phyloP scores from a whole-genome alignment of 169 alveolate species.

The Perkinsus chesapeaki region DNA sequence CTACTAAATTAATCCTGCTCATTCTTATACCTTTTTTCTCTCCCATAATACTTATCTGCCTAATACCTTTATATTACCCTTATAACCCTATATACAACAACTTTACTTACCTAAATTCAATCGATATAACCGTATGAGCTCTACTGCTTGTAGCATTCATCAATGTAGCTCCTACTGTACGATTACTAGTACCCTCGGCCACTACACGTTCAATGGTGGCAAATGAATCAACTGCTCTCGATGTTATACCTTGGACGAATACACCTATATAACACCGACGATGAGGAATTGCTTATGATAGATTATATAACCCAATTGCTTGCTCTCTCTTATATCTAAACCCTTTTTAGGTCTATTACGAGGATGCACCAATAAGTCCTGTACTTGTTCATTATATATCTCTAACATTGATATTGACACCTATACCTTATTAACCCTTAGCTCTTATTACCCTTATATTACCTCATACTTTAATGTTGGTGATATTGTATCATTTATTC shows the following conservation, averaged over 20 bases:
- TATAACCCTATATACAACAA: background rate
- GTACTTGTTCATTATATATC: constrained; percentile 83
- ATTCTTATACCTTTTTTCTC: background rate
- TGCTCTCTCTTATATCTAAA: constrained; percentile 67
- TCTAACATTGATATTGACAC: constrained; percentile 62
- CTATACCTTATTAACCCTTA: background rate
- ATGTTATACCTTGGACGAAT: constrained; percentile 64
- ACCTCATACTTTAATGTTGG: background rate
- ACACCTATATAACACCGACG: constrained; percentile 42
- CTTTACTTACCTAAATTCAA: constrained; percentile 55
- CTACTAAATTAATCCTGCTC: constrained; percentile 65
- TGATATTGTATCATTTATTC: constrained; percentile 42
- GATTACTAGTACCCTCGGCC: constrained; percentile 72
- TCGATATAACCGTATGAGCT: constrained; percentile 82
- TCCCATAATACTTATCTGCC: background rate
- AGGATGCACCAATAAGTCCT: constrained; percentile 70
- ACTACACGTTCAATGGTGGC: constrained; percentile 58
- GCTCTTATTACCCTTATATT: no score
- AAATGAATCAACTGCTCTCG: constrained; percentile 66
- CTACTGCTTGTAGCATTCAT: constrained; percentile 81
- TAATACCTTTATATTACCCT: background rate
- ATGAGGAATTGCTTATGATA: background rate
- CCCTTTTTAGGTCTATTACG: constrained; percentile 67
- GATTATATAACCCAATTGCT: constrained; percentile 29
- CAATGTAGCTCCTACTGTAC: constrained; percentile 80